Percentiles rank a stretch among this genome's conserved stretches.
Conservation (phyloP, 2,329 filamentous ascomycete genomes). For the Talaromyces sp. region DNA sequence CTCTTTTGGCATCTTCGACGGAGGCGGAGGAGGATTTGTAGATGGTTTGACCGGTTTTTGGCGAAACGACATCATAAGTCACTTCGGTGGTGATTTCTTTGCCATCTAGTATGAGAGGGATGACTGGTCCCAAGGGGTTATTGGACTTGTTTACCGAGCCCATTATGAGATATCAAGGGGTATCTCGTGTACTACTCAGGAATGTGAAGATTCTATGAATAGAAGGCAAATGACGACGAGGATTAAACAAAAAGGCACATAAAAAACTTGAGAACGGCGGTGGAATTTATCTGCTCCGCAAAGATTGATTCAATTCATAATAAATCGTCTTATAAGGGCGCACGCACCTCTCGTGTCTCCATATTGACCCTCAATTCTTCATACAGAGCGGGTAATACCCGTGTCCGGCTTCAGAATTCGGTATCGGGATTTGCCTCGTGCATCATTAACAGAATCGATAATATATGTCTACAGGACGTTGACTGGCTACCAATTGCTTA, state of each 20-base stretch:
- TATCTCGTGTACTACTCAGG: neutral
- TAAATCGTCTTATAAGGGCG: neutral
- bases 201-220: neutral
- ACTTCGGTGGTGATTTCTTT: neutral
- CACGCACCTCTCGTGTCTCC: neutral
- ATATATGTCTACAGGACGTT: neutral
- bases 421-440: neutral
- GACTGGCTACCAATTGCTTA: neutral
- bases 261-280: neutral
- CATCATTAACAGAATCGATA: neutral
- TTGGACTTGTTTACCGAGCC: neutral
- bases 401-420: neutral
- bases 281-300: neutral
- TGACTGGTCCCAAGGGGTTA: neutral
- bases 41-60: slow-evolving; percentile 2
- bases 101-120: slow-evolving; percentile 14
- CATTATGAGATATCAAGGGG: neutral
- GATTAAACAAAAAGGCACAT: neutral
- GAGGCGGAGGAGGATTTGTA: slow-evolving; percentile 9
- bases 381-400: neutral
- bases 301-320: neutral
- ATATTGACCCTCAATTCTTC: neutral
- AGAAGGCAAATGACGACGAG: neutral
- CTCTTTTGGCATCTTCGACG: slow-evolving; percentile 11
- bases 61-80: slow-evolving; percentile 4